Evolutionary conservation across 352 stramenopile species (phyloP), one percentile per base, ranked within the genome.

Genomic region (Thraustochytrium striatum): DNA sequence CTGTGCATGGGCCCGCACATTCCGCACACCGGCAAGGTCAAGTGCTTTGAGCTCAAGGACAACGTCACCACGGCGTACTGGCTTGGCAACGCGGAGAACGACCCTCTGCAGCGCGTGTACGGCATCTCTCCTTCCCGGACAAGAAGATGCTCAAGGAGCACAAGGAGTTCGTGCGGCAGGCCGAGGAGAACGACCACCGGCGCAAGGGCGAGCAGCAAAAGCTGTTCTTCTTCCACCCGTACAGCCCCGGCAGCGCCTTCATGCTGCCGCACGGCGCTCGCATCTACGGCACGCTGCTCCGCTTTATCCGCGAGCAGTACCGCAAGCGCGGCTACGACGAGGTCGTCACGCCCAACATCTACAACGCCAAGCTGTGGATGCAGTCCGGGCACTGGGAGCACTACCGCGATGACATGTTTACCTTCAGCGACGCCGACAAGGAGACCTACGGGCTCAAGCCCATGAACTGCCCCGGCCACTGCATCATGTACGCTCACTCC

Each of bases 401-500:
- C 87, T 99, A 99, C 90, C 97, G 97, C 85, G 94, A 98, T 61
- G 91, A 96, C 85, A 99, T 99, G 96, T 99, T 99, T 84, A 90
- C 94, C 52, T 98, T 99, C 78, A 91, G 98, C 61, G 94, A 98
- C 2, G 95, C 98, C 82, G 92, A 92, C 65, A 88, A 96, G 72
- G 89, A 95, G 83, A 95, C 91, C 84, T 93, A 86, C 83, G 89
- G 91, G n/a, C 92, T 98, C 81, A 99, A 99, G 87, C 96, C 96
- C 47, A 99, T 99, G 96, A 99, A 99, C 87, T 99, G 96, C 86
- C 96, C 96, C 35, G 95, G 92, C n/a, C 95, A 98, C 72, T 99
- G 95, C 85, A 84, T 99, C 30, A 96, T 99, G 89, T 99, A 98
- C 87, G 90, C 86, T 62, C 91, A 95, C 83, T 84, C 89, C 50